Conservation (phyloP, 2,329 filamentous ascomycete species). For the Grosmannia clavigera region DNA sequence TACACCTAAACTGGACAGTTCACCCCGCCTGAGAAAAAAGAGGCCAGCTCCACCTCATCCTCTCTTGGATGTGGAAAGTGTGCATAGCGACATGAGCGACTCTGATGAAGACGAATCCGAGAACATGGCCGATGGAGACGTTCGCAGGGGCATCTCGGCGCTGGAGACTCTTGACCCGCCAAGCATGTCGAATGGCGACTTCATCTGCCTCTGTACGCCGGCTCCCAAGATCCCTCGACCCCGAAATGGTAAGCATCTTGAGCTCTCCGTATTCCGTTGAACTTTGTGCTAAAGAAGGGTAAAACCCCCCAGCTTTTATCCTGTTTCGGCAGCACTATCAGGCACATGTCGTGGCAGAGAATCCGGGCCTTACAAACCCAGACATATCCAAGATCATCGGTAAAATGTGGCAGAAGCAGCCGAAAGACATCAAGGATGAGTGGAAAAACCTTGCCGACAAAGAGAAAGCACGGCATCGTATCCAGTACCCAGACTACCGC, state of each 20-base stretch:
- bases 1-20: neutral
- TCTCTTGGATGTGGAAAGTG: constrained; percentile 20
- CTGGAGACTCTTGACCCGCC: neutral
- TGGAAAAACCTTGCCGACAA: constrained; percentile 90
- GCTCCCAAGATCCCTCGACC: constrained; percentile 46
- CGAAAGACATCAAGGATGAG: constrained; percentile 60
- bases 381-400: constrained; percentile 97
- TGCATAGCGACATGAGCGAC: constrained; percentile 13
- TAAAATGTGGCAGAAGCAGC: constrained; percentile 74
- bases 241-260: constrained; percentile 38
- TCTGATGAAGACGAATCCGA: neutral
- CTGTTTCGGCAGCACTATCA: constrained; percentile 92
- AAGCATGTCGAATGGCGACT: constrained; percentile 18
- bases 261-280: constrained; percentile 5
- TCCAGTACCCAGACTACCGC: constrained; percentile 84
- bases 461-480: constrained; percentile 80
- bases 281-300: constrained; percentile 20
- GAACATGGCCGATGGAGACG: neutral
- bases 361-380: constrained; percentile 87
- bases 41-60: constrained; percentile 33
- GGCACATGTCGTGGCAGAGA: constrained; percentile 62
- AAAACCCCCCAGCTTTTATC: constrained; percentile 65
- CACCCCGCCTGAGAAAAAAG: constrained; percentile 21
- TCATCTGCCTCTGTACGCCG: constrained; percentile 44
- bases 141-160: neutral